Base-by-base conservation (phyloP, 805 yeast genomes). In the Kazachstania martiniae region DNA sequence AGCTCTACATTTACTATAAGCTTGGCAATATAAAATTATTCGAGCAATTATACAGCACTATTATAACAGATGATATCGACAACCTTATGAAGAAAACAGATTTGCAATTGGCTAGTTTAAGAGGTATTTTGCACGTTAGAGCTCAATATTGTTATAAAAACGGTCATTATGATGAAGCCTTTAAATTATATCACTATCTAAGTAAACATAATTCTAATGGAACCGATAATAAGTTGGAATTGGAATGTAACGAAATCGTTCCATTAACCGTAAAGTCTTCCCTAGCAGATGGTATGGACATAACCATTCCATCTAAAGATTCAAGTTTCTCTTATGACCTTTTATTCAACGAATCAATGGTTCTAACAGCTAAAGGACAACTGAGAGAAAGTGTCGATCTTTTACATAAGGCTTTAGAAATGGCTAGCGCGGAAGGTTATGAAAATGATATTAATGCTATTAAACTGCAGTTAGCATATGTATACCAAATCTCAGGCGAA, bases 201-300 rank as follows among this genome's bases (percentile, higher is more conserved):
- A 50, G 72, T 9, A 32, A 51, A 3, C 32, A 51, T 7, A 54
- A 61, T 18, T 45, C 55, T 29, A 45, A 57, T 29, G 56, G 53
- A 21, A 62, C 59, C 3, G 60, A 57, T 26, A 50, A 52, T 26
- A 72, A 63, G 40, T 39, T 65, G 25, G 93, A 81, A 52, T 56
- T 81, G 36, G 58, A 70, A 19, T 74, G 80, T 36, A 81, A 81
- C 47, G 81, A 78, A 52, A 65, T 77, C 37, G 85, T 87, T 3
- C 73, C 75, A 9, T 55, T 75, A 16, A 70, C 80, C 14, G 81
- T 72, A 13, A 42, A 41, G 5, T 49, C 54, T 18, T 39, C 42
- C 9, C 41, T 37, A 21, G 27, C 18, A 15, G 23, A 25, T 5
- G 12, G 3, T 3, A 23, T 14, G 10, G 10, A 7, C 7, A 19